Conservation (phyloP, 768 basidiomycete species). For the Hericium erinaceus region DNA sequence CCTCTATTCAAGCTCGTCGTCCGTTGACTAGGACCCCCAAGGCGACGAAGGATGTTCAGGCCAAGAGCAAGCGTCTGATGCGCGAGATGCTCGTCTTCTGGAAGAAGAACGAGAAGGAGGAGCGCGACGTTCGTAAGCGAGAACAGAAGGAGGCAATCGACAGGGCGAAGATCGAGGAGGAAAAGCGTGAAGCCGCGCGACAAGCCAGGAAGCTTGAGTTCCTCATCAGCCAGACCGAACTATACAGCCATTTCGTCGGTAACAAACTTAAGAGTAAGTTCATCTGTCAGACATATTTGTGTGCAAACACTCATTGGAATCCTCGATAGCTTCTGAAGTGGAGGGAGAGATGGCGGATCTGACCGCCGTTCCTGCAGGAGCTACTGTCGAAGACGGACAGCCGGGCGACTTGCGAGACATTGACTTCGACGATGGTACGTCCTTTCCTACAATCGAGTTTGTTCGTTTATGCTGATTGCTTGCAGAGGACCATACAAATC, state of each 20-base stretch:
- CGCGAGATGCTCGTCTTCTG: conserved; percentile 95
- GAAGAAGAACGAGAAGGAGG: conserved; percentile 97
- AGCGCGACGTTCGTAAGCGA: conserved; percentile 83
- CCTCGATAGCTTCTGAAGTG: conserved; percentile 58
- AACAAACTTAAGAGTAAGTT: conserved; percentile 84
- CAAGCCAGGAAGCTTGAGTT: conserved; percentile 97
- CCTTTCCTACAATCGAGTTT: background rate
- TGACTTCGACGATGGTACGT: conserved; percentile 84
- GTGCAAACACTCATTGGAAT: conserved; percentile 12
- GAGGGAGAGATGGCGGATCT: conserved; percentile 45
- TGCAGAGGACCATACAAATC: conserved; percentile 79
- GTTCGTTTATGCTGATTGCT: background rate
- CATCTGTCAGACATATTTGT: background rate
- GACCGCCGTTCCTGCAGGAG: conserved; percentile 42
- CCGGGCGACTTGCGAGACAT: conserved; percentile 54
- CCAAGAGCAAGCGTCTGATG: conserved; percentile 81
- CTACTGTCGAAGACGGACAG: conserved; percentile 48
- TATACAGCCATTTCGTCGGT: conserved; percentile 98
- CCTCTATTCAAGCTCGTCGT: conserved; percentile 69
- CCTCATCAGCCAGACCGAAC: conserved; percentile 95
- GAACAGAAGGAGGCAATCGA: conserved; percentile 93
- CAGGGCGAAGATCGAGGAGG: conserved; percentile 81
- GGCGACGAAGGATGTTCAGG: conserved; percentile 72
- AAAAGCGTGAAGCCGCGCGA: conserved; percentile 86
- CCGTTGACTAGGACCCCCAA: conserved; percentile 70